Conservation (phyloP, 371 early-diverging fungal genomes). For the Rhizopus arrhizus region DNA sequence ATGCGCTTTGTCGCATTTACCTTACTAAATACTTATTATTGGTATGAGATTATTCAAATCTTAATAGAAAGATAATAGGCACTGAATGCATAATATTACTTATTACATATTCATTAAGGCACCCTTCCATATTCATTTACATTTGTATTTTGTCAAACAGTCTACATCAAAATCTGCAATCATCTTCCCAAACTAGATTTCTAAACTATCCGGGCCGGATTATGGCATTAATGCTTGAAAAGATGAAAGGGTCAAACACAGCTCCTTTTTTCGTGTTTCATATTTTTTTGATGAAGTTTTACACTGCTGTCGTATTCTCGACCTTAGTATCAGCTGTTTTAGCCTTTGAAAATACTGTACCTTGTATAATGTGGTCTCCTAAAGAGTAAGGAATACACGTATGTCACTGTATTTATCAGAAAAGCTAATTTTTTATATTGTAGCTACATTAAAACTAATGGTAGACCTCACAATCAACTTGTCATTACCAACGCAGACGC, state of each 20-base stretch:
- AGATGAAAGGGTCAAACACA: neutral
- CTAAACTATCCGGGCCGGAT: too few relatives aligned
- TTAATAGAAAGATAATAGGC: too few relatives aligned
- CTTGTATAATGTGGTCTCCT: conserved; percentile 43
- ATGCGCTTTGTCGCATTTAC: too few relatives aligned
- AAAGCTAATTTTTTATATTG: neutral
- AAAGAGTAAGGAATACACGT: conserved; percentile 26
- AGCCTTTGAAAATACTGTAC: conserved; percentile 42
- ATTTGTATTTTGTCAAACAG: too few relatives aligned
- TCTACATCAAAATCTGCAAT: too few relatives aligned
- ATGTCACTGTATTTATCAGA: neutral
- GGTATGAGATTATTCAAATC: too few relatives aligned
- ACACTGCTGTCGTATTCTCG: conserved; percentile 20
- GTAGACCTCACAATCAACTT: conserved; percentile 28
- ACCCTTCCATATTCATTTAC: too few relatives aligned
- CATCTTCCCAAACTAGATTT: too few relatives aligned
- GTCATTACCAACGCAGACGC: conserved; percentile 38
- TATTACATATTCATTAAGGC: too few relatives aligned
- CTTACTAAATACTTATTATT: too few relatives aligned
- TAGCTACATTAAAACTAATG: conserved; percentile 29
- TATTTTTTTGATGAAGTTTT: conserved; percentile 29
- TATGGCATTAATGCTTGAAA: too few relatives aligned
- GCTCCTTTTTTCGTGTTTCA: neutral
- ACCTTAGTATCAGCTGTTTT: conserved; percentile 25
- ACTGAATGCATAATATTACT: too few relatives aligned